These are phyloP conservation scores for Salvia sclarea DNA, from an alignment of 305 asterid species.

Conservation along the genomic window DNA sequence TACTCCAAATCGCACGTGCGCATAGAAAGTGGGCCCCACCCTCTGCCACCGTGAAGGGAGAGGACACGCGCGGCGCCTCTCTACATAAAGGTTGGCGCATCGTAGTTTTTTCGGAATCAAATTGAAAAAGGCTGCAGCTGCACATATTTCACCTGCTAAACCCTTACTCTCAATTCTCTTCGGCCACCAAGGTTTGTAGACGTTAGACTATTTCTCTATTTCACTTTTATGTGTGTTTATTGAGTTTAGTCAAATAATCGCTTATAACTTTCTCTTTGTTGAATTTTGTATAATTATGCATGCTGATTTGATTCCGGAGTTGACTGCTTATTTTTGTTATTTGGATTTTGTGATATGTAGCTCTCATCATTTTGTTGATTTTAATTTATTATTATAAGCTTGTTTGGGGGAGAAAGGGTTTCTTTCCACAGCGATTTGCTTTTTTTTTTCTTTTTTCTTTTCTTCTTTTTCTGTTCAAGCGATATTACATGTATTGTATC, in stretches of 20 bases:
- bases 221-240: neutral
- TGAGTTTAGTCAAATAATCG: neutral
- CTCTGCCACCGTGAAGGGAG: neutral
- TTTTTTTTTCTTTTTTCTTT: neutral
- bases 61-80: conserved; percentile 4
- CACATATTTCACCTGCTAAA: neutral
- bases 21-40: neutral
- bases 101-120: neutral
- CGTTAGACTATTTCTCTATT: neutral
- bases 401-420: neutral
- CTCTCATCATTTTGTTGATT: neutral
- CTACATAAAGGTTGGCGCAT: conserved; percentile 5
- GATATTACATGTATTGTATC: neutral
- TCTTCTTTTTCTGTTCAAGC: neutral
- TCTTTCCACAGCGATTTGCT: neutral
- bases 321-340: neutral
- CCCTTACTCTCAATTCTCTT: neutral
- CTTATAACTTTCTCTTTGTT: neutral
- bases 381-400: neutral
- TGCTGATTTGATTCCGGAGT: neutral
- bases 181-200: neutral
- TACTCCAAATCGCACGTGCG: neutral
- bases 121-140: neutral
- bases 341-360: neutral
- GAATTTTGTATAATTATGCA: neutral